Evolutionary conservation across 768 basidiomycete genomes (phyloP).

Genomic region (Lactarius sanguifluus): DNA sequence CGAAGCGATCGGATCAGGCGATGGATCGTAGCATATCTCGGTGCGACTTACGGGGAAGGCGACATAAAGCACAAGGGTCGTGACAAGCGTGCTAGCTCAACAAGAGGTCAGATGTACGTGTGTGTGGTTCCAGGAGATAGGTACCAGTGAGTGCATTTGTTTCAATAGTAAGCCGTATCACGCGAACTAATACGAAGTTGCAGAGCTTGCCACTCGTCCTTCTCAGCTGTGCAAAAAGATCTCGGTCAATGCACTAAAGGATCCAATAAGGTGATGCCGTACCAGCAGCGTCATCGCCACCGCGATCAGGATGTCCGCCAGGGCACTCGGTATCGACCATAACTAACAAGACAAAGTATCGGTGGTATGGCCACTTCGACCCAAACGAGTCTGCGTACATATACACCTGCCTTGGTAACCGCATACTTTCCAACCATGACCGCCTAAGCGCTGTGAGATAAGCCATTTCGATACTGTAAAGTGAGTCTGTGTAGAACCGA

Average conservation of each 20-base stretch:
- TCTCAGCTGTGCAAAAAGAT: background rate
- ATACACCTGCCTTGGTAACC: background rate
- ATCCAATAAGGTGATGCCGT: background rate
- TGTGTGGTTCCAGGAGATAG: background rate
- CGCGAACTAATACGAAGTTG: background rate
- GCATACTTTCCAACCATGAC: background rate
- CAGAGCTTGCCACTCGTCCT: background rate
- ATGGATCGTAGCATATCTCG: background rate
- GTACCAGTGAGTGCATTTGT: background rate
- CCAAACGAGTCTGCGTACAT: background rate
- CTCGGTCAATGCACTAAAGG: background rate
- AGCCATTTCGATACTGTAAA: background rate
- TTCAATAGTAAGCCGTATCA: background rate
- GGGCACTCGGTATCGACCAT: background rate
- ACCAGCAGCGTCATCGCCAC: background rate
- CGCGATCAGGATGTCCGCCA: background rate
- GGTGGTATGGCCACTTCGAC: background rate
- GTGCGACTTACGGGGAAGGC: background rate
- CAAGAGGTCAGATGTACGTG: background rate
- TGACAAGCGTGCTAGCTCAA: background rate
- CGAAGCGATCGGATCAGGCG: background rate
- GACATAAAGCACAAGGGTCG: background rate
- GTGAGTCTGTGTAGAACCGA: background rate
- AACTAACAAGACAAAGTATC: background rate
- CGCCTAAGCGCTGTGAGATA: background rate